phyloP scores from a whole-genome alignment of 495 filamentous ascomycete genomes.

The Thozetella sp. region DNA sequence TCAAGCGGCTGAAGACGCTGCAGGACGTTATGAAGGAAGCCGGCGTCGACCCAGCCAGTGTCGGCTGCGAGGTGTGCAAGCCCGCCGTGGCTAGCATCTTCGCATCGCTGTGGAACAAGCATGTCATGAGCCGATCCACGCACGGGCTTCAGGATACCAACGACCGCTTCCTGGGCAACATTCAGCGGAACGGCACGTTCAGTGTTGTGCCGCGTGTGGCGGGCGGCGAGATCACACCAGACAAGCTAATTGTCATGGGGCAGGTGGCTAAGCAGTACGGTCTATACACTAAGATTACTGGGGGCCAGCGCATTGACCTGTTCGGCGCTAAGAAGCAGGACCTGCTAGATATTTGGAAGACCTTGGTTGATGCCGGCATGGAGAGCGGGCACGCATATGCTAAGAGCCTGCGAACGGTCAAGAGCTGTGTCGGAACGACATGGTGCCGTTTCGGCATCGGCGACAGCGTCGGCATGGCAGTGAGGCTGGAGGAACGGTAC shows the following conservation, averaged over 20 bases:
- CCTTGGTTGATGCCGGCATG: conserved; percentile 87
- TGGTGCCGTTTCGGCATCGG: conserved; percentile 95
- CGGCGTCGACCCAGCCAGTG: conserved; percentile 71
- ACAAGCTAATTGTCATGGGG: conserved; percentile 87
- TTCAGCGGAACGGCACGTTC: conserved; percentile 93
- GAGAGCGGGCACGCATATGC: conserved; percentile 95
- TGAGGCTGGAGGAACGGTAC: conserved; percentile 90
- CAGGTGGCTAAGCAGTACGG: conserved; percentile 86
- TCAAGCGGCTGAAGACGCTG: conserved; percentile 78
- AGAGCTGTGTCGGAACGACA: conserved; percentile 92
- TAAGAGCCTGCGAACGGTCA: conserved; percentile 89
- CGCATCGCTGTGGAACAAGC: conserved; percentile 81
- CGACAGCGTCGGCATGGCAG: conserved; percentile 96
- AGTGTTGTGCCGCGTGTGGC: conserved; percentile 86
- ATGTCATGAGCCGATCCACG: conserved; percentile 74
- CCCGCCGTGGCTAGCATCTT: conserved; percentile 86
- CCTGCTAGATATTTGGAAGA: conserved; percentile 85
- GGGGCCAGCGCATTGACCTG: conserved; percentile 94
- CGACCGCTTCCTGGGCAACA: conserved; percentile 90
- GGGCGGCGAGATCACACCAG: conserved; percentile 89
- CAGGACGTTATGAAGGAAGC: conserved; percentile 80
- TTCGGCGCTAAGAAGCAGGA: conserved; percentile 94
- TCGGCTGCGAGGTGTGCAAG: conserved; percentile 94
- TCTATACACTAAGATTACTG: conserved; percentile 94
- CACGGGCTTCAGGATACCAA: conserved; percentile 94